A percentile compares a stretch with the other conserved stretches of the same genome.
Conservation (phyloP, 352 stramenopile genomes). For the Phytophthora quininea region DNA sequence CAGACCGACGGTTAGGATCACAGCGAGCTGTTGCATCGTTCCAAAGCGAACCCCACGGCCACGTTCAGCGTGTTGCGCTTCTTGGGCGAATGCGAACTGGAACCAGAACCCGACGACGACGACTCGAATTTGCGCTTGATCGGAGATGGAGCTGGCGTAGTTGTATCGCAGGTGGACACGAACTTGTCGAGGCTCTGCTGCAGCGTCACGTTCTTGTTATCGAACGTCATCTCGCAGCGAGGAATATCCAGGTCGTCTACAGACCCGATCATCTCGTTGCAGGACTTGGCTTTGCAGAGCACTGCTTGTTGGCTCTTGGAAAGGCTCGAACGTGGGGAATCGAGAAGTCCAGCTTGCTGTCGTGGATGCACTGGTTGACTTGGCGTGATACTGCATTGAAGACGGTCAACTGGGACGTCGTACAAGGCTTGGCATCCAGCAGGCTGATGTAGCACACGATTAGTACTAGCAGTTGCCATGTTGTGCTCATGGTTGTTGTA, state of each 20-base stretch:
- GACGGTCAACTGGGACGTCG: constrained; percentile 43
- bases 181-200: constrained; percentile 56
- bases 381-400: constrained; percentile 48
- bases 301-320: constrained; percentile 30
- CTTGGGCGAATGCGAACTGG: constrained; percentile 15
- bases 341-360: constrained; percentile 44
- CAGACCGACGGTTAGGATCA: constrained; percentile 3
- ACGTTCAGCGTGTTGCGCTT: constrained; percentile 19
- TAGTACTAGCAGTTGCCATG: constrained; percentile 20
- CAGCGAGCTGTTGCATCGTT: constrained; percentile 21
- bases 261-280: constrained; percentile 56
- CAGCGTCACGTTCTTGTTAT: constrained; percentile 59
- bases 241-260: constrained; percentile 67
- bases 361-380: constrained; percentile 45
- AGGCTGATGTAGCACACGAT: background rate
- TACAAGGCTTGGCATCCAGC: constrained; percentile 29
- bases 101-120: constrained; percentile 23
- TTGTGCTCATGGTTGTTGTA: constrained; percentile 19
- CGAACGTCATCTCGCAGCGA: constrained; percentile 50
- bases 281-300: constrained; percentile 52
- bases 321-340: constrained; percentile 46
- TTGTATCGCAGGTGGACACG: constrained; percentile 45
- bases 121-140: constrained; percentile 53
- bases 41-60: constrained; percentile 24
- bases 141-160: constrained; percentile 36